Percentiles rank a stretch among this genome's conserved stretches.
Evolutionary conservation across 2,329 filamentous ascomycete species (phyloP).

Genomic region (Paradendryphiella salina): DNA sequence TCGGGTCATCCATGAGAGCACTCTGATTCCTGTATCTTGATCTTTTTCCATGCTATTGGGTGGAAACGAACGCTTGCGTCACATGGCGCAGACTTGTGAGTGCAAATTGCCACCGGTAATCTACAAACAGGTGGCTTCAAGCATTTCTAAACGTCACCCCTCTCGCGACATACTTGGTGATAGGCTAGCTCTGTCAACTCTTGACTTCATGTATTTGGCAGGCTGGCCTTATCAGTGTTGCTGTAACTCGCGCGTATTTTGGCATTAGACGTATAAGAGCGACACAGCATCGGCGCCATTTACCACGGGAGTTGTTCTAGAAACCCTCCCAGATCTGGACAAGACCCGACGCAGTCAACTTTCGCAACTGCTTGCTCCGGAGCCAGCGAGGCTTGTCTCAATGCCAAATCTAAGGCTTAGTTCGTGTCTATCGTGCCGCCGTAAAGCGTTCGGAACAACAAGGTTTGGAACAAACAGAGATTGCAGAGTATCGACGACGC

Average conservation of each 20-base stretch:
- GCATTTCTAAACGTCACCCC: not conserved
- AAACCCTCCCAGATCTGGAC: conserved; percentile 15
- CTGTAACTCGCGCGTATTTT: not conserved
- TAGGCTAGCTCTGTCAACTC: not conserved
- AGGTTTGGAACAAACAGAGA: not conserved
- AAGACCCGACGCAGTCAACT: conserved; percentile 4
- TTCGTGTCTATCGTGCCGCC: not conserved
- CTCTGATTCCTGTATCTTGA: not conserved
- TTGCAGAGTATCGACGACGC: not conserved
- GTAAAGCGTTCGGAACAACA: not conserved
- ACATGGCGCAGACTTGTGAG: not conserved
- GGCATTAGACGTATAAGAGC: not conserved
- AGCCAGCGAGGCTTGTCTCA: conserved; percentile 19
- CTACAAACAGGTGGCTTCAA: not conserved
- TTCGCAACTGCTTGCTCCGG: conserved; percentile 7
- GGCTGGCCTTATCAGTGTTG: not conserved
- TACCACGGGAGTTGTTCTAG: conserved; percentile 15
- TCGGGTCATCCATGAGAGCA: not conserved
- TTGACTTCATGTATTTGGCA: too few relatives aligned
- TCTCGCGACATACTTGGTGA: not conserved
- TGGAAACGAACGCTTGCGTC: not conserved
- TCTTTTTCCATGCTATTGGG: not conserved
- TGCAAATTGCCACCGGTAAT: not conserved
- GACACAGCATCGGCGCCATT: not conserved
- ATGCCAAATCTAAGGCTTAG: conserved; percentile 22